These are phyloP conservation scores for Parmales sp. DNA, from an alignment of 108 stramenopile genomes.

Conservation along the genomic window DNA sequence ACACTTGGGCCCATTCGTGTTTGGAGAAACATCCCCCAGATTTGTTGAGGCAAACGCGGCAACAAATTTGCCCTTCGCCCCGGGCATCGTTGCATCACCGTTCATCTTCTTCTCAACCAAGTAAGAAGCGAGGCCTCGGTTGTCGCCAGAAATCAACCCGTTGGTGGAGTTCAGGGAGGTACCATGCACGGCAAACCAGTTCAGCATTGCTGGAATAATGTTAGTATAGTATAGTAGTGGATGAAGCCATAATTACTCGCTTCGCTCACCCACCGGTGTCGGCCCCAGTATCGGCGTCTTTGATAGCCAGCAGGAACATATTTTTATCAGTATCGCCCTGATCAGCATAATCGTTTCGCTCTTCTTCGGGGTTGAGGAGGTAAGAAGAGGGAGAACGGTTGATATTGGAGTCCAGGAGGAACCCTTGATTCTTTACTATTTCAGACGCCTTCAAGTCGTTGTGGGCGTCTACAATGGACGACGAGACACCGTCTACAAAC, in stretches of 20 bases:
- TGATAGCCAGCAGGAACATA: slow-evolving; percentile 32
- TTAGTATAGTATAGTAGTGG: neutral
- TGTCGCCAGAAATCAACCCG: slow-evolving; percentile 43
- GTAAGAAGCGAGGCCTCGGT: slow-evolving; percentile 49
- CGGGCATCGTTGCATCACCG: slow-evolving; percentile 23
- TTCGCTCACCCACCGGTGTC: neutral
- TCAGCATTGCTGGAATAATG: slow-evolving; percentile 24
- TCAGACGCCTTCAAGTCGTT: slow-evolving; percentile 13
- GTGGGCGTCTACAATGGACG: slow-evolving; percentile 33
- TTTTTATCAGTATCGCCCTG: slow-evolving; percentile 46
- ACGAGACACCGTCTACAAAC: slow-evolving; percentile 35
- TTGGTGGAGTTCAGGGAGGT: slow-evolving; percentile 51
- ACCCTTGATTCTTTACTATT: neutral
- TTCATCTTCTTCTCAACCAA: slow-evolving; percentile 38
- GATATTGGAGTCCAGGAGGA: slow-evolving; percentile 33
- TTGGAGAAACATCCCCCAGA: slow-evolving; percentile 53
- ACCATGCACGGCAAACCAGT: slow-evolving; percentile 53
- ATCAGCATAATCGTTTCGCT: slow-evolving; percentile 28
- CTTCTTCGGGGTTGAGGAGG: slow-evolving; percentile 39
- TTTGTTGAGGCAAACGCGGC: slow-evolving; percentile 53
- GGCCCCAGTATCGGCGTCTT: slow-evolving; percentile 3
- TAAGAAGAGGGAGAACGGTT: slow-evolving; percentile 46
- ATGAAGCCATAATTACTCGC: neutral
- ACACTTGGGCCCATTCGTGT: slow-evolving; percentile 42
- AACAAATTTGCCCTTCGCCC: slow-evolving; percentile 34